Evolutionary conservation across 2,329 filamentous ascomycete species (phyloP).

Genomic region (Metarhizium humberi): DNA sequence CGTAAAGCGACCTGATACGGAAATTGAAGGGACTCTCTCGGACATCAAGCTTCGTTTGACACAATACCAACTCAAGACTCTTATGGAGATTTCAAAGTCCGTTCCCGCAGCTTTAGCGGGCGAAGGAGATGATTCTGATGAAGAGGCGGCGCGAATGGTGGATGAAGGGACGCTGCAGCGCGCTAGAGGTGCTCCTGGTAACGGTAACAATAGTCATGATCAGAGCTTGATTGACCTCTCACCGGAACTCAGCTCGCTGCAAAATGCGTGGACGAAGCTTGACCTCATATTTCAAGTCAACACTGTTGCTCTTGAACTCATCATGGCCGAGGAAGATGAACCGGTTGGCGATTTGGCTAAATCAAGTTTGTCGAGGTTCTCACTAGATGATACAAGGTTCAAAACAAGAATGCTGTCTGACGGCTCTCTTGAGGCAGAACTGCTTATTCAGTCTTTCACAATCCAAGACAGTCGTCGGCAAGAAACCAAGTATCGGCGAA

Average conservation of each 20-base stretch:
- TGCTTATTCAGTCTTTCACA: constrained; percentile 88
- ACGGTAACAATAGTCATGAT: constrained; percentile 23
- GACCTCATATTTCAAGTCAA: constrained; percentile 86
- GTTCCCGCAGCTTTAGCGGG: constrained; percentile 76
- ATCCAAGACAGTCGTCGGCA: constrained; percentile 84
- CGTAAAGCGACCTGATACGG: constrained; percentile 75
- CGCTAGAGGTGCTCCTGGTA: constrained; percentile 29
- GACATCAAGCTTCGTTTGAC: constrained; percentile 86
- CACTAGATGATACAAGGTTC: constrained; percentile 81
- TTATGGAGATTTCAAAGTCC: constrained; percentile 78
- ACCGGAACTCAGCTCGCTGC: constrained; percentile 61
- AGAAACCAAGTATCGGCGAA: constrained; percentile 89
- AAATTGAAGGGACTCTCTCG: constrained; percentile 86
- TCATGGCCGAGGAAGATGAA: constrained; percentile 64
- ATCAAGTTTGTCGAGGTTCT: constrained; percentile 87
- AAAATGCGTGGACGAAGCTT: constrained; percentile 81
- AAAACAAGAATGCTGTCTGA: constrained; percentile 93
- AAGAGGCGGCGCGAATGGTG: constrained; percentile 67
- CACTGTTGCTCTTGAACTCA: constrained; percentile 79
- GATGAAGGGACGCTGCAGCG: constrained; percentile 44
- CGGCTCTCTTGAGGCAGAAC: constrained; percentile 81
- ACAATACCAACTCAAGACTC: constrained; percentile 81
- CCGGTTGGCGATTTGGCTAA: constrained; percentile 71
- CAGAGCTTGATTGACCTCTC: constrained; percentile 43
- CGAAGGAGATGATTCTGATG: constrained; percentile 59